Conservation (phyloP, 2,329 filamentous ascomycete genomes). For the Thielaviopsis ethacetica region DNA sequence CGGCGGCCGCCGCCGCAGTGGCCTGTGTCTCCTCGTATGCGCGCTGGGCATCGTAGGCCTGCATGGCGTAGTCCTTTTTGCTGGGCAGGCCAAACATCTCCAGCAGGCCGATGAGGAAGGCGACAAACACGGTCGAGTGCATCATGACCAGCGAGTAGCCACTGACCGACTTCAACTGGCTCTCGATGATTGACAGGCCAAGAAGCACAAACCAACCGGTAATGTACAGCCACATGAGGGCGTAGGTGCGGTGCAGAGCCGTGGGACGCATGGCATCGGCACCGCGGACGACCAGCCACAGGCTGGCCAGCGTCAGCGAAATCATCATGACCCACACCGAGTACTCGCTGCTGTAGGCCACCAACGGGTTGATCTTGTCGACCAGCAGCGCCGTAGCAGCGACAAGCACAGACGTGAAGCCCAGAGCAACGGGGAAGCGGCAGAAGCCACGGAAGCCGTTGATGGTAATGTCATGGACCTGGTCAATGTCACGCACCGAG, state of each 20-base stretch:
- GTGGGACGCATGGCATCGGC: slow-evolving; percentile 70
- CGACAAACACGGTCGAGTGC: slow-evolving; percentile 57
- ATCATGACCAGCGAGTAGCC: slow-evolving; percentile 74
- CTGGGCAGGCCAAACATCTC: slow-evolving; percentile 64
- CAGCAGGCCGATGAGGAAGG: slow-evolving; percentile 56
- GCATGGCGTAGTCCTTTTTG: slow-evolving; percentile 52
- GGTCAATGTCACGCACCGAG: slow-evolving; percentile 40
- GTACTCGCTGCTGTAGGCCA: slow-evolving; percentile 81
- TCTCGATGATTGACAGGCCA: slow-evolving; percentile 55
- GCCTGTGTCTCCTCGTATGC: slow-evolving; percentile 2
- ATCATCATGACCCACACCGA: slow-evolving; percentile 65
- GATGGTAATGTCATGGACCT: slow-evolving; percentile 44
- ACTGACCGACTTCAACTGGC: slow-evolving; percentile 54
- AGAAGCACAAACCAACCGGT: slow-evolving; percentile 60
- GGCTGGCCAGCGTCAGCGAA: slow-evolving; percentile 60
- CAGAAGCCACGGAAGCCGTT: slow-evolving; percentile 71
- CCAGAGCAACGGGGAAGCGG: slow-evolving; percentile 62
- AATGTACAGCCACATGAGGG: slow-evolving; percentile 68
- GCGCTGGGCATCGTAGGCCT: slow-evolving; percentile 30
- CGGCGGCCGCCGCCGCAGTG: not conserved
- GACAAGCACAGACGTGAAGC: slow-evolving; percentile 49
- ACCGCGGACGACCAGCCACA: slow-evolving; percentile 70
- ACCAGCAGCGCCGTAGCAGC: slow-evolving; percentile 60
- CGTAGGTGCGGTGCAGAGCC: slow-evolving; percentile 69
- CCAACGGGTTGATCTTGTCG: slow-evolving; percentile 71